Base-by-base conservation (phyloP, 192 early-diverging fungal genomes). In the Geranomyces michiganensis region DNA sequence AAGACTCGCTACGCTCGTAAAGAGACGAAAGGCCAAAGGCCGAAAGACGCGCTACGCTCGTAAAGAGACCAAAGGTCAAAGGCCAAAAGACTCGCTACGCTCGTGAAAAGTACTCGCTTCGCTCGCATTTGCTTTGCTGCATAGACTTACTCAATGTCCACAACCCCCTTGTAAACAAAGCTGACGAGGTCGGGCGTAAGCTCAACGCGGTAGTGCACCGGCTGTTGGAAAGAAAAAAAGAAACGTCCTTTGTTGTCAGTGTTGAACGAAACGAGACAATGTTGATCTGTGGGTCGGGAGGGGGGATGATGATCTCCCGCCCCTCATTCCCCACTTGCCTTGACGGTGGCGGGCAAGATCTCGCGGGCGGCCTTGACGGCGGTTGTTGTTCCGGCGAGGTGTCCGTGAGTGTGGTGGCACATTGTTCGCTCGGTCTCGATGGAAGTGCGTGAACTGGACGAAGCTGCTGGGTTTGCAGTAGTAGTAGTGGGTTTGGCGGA, bases 321-420 rank as follows among this genome's bases (percentile, higher is more conserved):
- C n/a, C n/a, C n/a, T n/a, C n/a, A 41, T 41, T 41, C 36, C 36
- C 36, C 5, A 10, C 36, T 41, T 41, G 36, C 36, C 48, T 83
- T 88, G 59, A 95, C 91, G 68, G 87, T 93, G 62, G 88, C 90
- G 49, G 95, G 95, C 36, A 97, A 87, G 48, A 96, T 86, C 74
- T 94, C 89, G 59, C 81, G 71, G 15, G 51, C 41, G 36, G 45
- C 66, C 1, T 65, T 64, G 1, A 44, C 10, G 29, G 68, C 60
- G 47, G 56, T 68, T 13, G 49, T 68, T 13, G 49, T 59, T 43
- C 31, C 61, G 13, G 47, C 67, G 53, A 60, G 22, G 32, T 36
- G 17, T 27, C 45, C 43, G 65, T 76, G 75, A 61, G 24, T 33
- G 47, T 69, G 61, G 5, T 51, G 55, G 69, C 76, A 71, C 58